These are phyloP conservation scores for Leishmania gerbilli DNA, from an alignment of 208 protist genomes.

Conservation along the genomic window DNA sequence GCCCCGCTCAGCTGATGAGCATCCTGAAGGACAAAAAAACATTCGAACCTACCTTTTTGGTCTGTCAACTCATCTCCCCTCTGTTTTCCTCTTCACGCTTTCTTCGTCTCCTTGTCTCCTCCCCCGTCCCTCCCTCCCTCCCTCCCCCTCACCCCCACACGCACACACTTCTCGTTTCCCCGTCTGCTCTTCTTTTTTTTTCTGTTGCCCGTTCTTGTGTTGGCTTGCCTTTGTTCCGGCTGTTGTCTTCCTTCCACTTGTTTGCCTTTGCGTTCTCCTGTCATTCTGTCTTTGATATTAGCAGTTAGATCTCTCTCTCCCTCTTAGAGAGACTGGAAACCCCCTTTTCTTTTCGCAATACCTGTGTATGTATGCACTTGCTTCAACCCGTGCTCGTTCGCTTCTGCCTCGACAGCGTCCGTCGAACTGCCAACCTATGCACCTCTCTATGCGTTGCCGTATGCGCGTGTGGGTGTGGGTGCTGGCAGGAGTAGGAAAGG, in stretches of 20 bases:
- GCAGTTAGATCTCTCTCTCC: background rate
- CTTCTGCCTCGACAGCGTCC: background rate
- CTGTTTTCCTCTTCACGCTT: background rate
- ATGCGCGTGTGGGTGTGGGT: background rate
- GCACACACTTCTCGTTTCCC: background rate
- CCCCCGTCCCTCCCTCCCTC: background rate
- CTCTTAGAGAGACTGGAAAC: background rate
- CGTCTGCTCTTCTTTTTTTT: background rate
- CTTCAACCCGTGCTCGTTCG: background rate
- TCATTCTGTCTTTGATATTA: background rate
- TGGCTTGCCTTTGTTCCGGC: background rate
- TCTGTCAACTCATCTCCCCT: background rate
- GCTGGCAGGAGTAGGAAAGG: background rate
- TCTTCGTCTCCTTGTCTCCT: background rate
- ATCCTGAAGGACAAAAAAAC: background rate
- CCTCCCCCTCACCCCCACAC: too few relatives aligned
- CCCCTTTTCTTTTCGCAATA: background rate
- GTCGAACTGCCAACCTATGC: background rate
- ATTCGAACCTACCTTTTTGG: background rate
- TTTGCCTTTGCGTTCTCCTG: background rate
- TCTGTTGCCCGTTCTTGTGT: background rate
- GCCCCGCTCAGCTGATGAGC: background rate
- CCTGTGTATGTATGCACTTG: too few relatives aligned
- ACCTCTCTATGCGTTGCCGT: background rate
- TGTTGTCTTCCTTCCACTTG: too few relatives aligned